phyloP scores from a whole-genome alignment of 2,329 filamentous ascomycete species.

The Nannizzia gypsea region DNA sequence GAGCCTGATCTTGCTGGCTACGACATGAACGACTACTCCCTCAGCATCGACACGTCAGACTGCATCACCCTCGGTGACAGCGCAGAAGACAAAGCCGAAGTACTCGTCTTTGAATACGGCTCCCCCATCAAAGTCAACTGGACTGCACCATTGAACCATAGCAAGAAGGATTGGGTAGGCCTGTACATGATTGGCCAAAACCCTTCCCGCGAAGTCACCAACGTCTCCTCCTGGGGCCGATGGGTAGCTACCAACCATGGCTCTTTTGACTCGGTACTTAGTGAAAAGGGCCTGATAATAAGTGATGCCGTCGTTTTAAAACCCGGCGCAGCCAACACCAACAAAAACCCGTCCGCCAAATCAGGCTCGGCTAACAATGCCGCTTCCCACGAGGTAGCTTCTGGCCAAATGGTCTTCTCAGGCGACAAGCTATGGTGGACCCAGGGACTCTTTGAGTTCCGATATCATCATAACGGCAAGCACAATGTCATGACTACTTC shows the following conservation, averaged over 20 bases:
- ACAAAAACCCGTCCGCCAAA: slow-evolving; percentile 29
- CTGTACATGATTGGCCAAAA: slow-evolving; percentile 96
- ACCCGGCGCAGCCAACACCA: slow-evolving; percentile 10
- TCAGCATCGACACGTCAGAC: slow-evolving; percentile 59
- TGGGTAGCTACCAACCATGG: slow-evolving; percentile 75
- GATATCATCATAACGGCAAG: slow-evolving; percentile 86
- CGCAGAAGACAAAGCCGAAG: slow-evolving; percentile 50
- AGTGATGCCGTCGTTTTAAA: slow-evolving; percentile 50
- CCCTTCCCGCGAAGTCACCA: slow-evolving; percentile 68
- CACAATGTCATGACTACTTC: slow-evolving; percentile 93
- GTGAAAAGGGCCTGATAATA: slow-evolving; percentile 63
- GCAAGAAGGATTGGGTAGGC: slow-evolving; percentile 88
- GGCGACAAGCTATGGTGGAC: slow-evolving; percentile 98
- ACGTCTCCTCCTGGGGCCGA: slow-evolving; percentile 72
- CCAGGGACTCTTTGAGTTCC: slow-evolving; percentile 89
- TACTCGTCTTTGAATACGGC: slow-evolving; percentile 75
- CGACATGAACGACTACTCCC: slow-evolving; percentile 66
- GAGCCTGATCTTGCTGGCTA: slow-evolving; percentile 68
- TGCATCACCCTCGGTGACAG: slow-evolving; percentile 37
- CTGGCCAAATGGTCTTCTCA: slow-evolving; percentile 74
- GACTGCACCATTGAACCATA: slow-evolving; percentile 78
- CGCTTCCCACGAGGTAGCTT: slow-evolving; percentile 44
- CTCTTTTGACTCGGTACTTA: slow-evolving; percentile 61
- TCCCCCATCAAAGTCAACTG: slow-evolving; percentile 80
- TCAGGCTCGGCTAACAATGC: slow-evolving; percentile 17